Evolutionary conservation across 2,329 filamentous ascomycete genomes (phyloP).

Genomic region (Rhynchosporium agropyri): DNA sequence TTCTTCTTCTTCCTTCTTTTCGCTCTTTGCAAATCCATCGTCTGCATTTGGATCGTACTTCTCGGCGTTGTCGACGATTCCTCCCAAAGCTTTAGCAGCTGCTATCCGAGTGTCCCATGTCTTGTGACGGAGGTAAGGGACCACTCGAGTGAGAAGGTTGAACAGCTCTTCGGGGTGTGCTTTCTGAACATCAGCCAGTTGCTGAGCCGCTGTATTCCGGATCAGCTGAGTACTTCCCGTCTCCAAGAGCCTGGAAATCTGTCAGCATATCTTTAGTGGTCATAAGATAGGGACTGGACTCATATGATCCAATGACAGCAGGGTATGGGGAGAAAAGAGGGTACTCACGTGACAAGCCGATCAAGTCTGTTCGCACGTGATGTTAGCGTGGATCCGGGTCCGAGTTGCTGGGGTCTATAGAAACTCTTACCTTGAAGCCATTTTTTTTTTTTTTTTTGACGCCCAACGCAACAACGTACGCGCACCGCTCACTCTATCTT

Average conservation of each 20-base stretch:
- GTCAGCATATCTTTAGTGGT: conserved; percentile 15
- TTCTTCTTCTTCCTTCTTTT: conserved; percentile 61
- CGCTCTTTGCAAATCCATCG: conserved; percentile 57
- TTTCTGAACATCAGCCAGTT: conserved; percentile 97
- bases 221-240: conserved; percentile 96
- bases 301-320: not conserved
- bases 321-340: not conserved
- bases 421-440: conserved; percentile 43
- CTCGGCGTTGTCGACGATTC: conserved; percentile 88
- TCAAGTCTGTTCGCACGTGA: conserved; percentile 69
- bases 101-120: conserved; percentile 97
- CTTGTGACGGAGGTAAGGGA: conserved; percentile 93
- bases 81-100: conserved; percentile 89
- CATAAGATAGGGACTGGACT: not conserved
- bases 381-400: conserved; percentile 29
- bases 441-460: conserved; percentile 26
- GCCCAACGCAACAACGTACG: conserved; percentile 19
- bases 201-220: conserved; percentile 93
- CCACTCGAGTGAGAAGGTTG: conserved; percentile 87
- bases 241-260: conserved; percentile 75
- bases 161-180: conserved; percentile 97
- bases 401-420: not conserved
- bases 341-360: too few relatives aligned
- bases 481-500: conserved; percentile 34
- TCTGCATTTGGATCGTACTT: conserved; percentile 84